These are phyloP conservation scores for Sungouiozyma ichnusensis DNA, from an alignment of 805 yeast species.

Conservation along the genomic window DNA sequence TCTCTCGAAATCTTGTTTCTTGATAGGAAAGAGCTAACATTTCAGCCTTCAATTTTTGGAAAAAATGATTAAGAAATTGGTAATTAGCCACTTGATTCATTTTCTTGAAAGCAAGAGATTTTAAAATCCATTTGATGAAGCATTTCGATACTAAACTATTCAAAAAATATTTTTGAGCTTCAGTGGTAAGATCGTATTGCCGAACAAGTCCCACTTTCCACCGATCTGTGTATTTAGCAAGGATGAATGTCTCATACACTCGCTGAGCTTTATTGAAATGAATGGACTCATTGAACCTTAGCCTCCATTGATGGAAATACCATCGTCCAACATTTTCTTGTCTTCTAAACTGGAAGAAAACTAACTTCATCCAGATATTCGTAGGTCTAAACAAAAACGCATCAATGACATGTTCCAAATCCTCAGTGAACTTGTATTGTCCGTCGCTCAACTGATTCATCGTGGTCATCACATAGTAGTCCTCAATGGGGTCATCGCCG, in stretches of 20 bases:
- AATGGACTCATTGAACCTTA: constrained; percentile 2
- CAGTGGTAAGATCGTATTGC: not conserved
- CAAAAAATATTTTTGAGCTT: not conserved
- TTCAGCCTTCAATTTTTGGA: constrained; percentile 6
- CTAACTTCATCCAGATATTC: constrained; percentile 16
- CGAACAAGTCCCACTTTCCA: not conserved
- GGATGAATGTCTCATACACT: not conserved
- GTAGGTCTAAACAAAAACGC: constrained; percentile 19
- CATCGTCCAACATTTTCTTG: constrained; percentile 4
- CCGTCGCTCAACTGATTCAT: constrained; percentile 15
- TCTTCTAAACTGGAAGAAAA: constrained; percentile 11
- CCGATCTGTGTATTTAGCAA: not conserved
- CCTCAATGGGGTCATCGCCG: constrained; percentile 15
- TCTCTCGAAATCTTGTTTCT: not conserved
- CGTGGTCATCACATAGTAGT: constrained; percentile 13
- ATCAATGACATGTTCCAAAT: constrained; percentile 10
- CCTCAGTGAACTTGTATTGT: constrained; percentile 9
- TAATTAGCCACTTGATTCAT: constrained; percentile 18
- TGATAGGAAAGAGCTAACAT: not conserved
- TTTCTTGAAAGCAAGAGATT: constrained; percentile 9
- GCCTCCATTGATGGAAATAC: constrained; percentile 13
- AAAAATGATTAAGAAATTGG: constrained; percentile 13
- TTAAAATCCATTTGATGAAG: not conserved
- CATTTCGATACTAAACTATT: not conserved
- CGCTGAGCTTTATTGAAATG: not conserved